Conservation (phyloP, 2,329 filamentous ascomycete genomes). For the Ophiosphaerella narmari region DNA sequence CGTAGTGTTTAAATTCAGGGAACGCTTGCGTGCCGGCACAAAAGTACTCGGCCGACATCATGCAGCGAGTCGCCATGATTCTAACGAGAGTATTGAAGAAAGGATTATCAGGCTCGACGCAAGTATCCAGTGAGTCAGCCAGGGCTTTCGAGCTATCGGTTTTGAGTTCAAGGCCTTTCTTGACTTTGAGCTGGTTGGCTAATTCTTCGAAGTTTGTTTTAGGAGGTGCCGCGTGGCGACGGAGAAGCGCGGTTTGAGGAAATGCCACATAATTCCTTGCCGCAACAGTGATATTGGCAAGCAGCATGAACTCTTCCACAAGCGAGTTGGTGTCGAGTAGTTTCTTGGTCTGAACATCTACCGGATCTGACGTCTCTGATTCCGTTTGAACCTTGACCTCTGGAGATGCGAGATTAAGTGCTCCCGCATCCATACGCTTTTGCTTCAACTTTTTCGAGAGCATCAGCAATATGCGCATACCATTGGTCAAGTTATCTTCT, state of each 20-base stretch:
- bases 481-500: constrained; percentile 84
- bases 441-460: constrained; percentile 92
- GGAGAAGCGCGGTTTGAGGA: constrained; percentile 91
- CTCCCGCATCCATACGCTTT: constrained; percentile 92
- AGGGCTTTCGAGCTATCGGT: constrained; percentile 90
- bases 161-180: constrained; percentile 77
- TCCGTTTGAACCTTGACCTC: constrained; percentile 96
- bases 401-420: constrained; percentile 93
- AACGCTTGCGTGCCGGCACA: constrained; percentile 91
- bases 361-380: constrained; percentile 92
- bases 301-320: constrained; percentile 98
- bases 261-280: constrained; percentile 88
- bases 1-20: constrained; percentile 95
- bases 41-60: constrained; percentile 99
- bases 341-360: constrained; percentile 95
- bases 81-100: constrained; percentile 99
- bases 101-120: constrained; percentile 77
- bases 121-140: constrained; percentile 86
- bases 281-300: constrained; percentile 95
- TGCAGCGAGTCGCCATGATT: constrained; percentile 96
- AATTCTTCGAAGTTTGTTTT: constrained; percentile 97
- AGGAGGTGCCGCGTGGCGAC: constrained; percentile 88
- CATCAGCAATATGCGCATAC: constrained; percentile 84
- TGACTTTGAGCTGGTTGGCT: constrained; percentile 84
- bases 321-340: constrained; percentile 95